Evolutionary conservation across 495 filamentous ascomycete genomes (phyloP).

Genomic region (Immersiella caudata): DNA sequence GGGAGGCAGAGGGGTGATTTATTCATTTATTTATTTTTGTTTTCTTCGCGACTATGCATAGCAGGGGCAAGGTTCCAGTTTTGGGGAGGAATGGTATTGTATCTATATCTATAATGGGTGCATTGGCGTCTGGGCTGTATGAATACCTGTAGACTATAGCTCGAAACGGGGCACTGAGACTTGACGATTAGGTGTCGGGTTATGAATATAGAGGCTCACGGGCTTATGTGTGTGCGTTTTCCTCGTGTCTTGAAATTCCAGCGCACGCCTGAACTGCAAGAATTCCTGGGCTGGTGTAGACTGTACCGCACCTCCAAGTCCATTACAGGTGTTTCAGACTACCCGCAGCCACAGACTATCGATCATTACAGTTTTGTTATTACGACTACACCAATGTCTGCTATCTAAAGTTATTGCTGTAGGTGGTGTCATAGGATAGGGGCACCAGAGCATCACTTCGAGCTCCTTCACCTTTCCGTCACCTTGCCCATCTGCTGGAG

Average conservation of each 20-base stretch:
- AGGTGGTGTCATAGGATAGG: neutral
- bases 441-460: neutral
- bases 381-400: neutral
- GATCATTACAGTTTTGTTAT: neutral
- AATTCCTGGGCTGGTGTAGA: too few species aligned
- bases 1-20: neutral
- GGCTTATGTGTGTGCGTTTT: neutral
- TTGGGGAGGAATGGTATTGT: conserved; percentile 2
- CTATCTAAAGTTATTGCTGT: neutral
- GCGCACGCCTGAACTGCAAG: too few species aligned
- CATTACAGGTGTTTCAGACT: too few species aligned
- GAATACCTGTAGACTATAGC: conserved; percentile 8
- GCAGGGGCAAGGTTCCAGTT: neutral
- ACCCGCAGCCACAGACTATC: too few species aligned
- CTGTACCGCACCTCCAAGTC: too few species aligned
- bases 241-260: too few species aligned
- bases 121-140: conserved; percentile 20
- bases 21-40: neutral
- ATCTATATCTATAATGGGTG: neutral
- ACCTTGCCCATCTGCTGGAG: conserved; percentile 6
- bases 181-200: neutral
- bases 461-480: neutral
- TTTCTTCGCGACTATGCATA: neutral
- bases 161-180: neutral
- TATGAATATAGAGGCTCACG: neutral